Evolutionary conservation across 1,284 basidiomycete species (phyloP), one percentile per base, ranked within the genome.

Genomic region (Cerioporus squamosus): DNA sequence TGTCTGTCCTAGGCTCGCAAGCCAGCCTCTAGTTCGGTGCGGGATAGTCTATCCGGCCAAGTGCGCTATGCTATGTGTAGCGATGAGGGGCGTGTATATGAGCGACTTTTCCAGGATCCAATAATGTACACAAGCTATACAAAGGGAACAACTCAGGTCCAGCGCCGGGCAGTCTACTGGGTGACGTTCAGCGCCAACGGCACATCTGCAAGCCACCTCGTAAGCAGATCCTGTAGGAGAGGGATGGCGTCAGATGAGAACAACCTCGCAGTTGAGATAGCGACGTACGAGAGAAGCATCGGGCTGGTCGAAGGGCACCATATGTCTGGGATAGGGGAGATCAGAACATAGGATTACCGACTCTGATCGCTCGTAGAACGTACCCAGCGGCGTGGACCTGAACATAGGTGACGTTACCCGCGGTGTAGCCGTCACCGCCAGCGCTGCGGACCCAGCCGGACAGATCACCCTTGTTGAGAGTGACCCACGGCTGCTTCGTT

Each of bases 381-480:
- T 62, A 89, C 87, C 91, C 91, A 33, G 91, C 90, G 62, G 90
- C 86, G 60, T 83, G 78, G 45, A 94, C 80, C 20, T 80, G 81
- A 14, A 91, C 89, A 63, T 88, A 93, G 1, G 91, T 90, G 46
- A 92, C 77, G 63, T 92, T 93, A 17, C 91, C 91, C 15, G 89
- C 88, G 15, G 80, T 79, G 61, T 76, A 77, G 2, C 83, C 83
- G 22, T 73, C 75, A 14, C 82, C 83, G 38, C 87, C 90, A 6
- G 89, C 89, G 51, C 78, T 82, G 62, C 87, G 81, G 22, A 88
- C 83, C 39, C 78, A 76, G 12, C 88, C 88, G 9, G 80, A 85
- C 2, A 76, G 62, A 62, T 71, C 77, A 40, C 81, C 82, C 2
- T 63, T 57, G 49, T 74, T 68, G 22, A 79, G 66, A 0, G 83